Evolutionary conservation across 495 filamentous ascomycete species (phyloP).

Genomic region (Penicillium flavigenum): DNA sequence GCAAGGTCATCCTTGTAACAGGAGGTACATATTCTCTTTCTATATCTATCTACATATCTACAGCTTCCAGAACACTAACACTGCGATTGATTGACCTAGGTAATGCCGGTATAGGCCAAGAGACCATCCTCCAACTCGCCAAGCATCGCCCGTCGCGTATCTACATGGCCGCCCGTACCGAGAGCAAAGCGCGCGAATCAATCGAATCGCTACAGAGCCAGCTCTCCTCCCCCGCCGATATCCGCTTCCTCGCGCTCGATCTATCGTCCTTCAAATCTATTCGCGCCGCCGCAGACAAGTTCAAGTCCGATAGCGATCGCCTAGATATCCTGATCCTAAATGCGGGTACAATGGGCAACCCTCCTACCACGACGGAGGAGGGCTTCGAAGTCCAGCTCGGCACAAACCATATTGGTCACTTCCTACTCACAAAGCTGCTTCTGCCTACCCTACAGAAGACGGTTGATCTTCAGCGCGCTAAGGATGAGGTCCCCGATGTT

Average conservation of each 20-base stretch:
- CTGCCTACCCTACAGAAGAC: constrained; percentile 57
- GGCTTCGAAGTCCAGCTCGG: constrained; percentile 75
- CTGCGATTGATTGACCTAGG: constrained; percentile 36
- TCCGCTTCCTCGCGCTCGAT: constrained; percentile 52
- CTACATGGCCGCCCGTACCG: constrained; percentile 61
- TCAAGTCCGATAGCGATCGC: constrained; percentile 46
- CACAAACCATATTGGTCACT: constrained; percentile 55
- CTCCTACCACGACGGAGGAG: constrained; percentile 62
- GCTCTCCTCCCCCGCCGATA: constrained; percentile 43
- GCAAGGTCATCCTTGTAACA: constrained; percentile 62
- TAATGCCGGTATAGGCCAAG: constrained; percentile 65
- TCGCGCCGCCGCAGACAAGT: constrained; percentile 45
- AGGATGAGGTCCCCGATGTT: constrained; percentile 22
- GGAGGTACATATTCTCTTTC: constrained; percentile 44
- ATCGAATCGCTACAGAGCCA: constrained; percentile 49
- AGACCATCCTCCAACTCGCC: constrained; percentile 60
- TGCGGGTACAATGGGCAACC: constrained; percentile 63
- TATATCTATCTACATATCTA: not conserved
- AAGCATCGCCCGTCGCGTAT: constrained; percentile 60
- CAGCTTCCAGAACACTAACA: constrained; percentile 2
- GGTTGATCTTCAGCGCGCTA: constrained; percentile 29
- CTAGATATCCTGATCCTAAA: constrained; percentile 58
- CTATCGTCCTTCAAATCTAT: constrained; percentile 54
- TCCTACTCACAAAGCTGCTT: constrained; percentile 61
- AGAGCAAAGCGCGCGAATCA: constrained; percentile 50